These are phyloP conservation scores for Protomyces pachydermus DNA, from an alignment of 1,139 yeast species.

Conservation along the genomic window DNA sequence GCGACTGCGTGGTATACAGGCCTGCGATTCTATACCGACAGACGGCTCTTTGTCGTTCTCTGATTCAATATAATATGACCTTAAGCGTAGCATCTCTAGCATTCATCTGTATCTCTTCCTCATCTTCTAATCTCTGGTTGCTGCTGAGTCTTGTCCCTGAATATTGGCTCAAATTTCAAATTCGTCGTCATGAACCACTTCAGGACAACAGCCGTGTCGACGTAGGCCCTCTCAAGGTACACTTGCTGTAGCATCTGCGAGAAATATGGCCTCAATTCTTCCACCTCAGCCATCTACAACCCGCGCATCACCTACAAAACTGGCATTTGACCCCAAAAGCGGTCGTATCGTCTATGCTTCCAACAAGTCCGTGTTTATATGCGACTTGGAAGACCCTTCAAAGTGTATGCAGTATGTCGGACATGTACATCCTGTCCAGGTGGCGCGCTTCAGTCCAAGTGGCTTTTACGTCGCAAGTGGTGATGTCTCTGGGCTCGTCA, in stretches of 20 bases:
- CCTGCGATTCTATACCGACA: conserved; percentile 5
- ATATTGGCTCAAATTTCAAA: too few relatives aligned
- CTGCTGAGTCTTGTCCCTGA: too few relatives aligned
- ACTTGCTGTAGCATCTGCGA: neutral
- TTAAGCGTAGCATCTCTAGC: neutral
- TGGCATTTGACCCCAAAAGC: conserved; percentile 64
- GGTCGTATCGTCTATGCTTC: conserved; percentile 73
- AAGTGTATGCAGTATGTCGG: conserved; percentile 59
- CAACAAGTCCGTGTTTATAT: conserved; percentile 73
- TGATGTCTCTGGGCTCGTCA: conserved; percentile 65
- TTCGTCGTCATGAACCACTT: too few relatives aligned
- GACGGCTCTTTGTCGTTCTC: neutral
- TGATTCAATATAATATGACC: neutral
- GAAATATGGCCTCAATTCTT: neutral
- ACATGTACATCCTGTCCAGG: conserved; percentile 68
- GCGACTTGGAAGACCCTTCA: conserved; percentile 56
- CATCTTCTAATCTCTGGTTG: neutral
- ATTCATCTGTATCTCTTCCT: neutral
- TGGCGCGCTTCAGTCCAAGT: conserved; percentile 79
- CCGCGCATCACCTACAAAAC: conserved; percentile 63
- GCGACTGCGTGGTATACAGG: conserved; percentile 9
- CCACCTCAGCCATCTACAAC: conserved; percentile 54
- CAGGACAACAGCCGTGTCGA: too few relatives aligned
- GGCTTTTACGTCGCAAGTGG: conserved; percentile 91
- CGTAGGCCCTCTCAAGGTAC: too few relatives aligned